Conservation (phyloP, 768 basidiomycete species). For the Leucosporidium yakuticum region DNA sequence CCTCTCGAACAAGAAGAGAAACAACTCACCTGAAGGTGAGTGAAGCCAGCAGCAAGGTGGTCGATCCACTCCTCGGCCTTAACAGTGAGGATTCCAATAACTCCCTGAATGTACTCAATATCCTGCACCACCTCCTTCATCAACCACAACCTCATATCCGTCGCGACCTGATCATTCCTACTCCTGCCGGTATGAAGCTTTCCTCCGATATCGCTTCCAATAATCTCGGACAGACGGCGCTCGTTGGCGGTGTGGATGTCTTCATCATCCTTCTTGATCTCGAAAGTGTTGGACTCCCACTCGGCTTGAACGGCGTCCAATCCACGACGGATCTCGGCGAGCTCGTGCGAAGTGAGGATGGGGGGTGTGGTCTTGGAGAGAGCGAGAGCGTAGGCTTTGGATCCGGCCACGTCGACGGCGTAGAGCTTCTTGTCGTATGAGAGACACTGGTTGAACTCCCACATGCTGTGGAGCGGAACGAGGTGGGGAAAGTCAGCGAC, state of each 20-base stretch:
- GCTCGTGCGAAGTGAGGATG: conserved; percentile 74
- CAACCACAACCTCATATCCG: conserved; percentile 96
- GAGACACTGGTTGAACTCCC: conserved; percentile 93
- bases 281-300: conserved; percentile 79
- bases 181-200: conserved; percentile 97
- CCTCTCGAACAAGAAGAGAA: too few species aligned
- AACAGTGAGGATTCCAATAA: conserved; percentile 82
- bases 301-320: conserved; percentile 69
- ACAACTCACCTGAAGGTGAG: conserved; percentile 79
- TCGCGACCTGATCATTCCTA: conserved; percentile 96
- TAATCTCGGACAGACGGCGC: conserved; percentile 82
- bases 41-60: conserved; percentile 88
- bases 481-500: too few species aligned
- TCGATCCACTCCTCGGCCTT: conserved; percentile 91
- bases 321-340: conserved; percentile 58
- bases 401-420: conserved; percentile 81
- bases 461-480: conserved; percentile 89
- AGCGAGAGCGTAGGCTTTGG: conserved; percentile 91
- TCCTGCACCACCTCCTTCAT: conserved; percentile 67
- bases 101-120: conserved; percentile 61
- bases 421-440: conserved; percentile 93
- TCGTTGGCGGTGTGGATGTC: conserved; percentile 99
- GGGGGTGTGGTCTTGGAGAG: conserved; percentile 59
- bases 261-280: conserved; percentile 77
- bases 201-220: conserved; percentile 73